Evolutionary conservation across 2,329 filamentous ascomycete species (phyloP).

Genomic region (Geosmithia morbida): DNA sequence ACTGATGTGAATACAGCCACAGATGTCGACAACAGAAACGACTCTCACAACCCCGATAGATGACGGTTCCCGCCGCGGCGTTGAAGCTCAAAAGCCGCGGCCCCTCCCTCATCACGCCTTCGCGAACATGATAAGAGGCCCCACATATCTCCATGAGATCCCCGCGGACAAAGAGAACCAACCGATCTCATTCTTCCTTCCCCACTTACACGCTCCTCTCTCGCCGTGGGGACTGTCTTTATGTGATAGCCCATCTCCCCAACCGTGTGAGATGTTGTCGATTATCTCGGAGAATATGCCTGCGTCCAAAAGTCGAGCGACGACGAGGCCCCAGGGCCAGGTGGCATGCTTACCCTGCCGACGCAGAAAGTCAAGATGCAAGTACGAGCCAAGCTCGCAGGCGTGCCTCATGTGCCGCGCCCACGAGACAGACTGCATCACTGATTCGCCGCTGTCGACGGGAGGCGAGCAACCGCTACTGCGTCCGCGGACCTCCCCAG

Average conservation of each 20-base stretch:
- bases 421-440: conserved; percentile 39
- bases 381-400: conserved; percentile 35
- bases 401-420: conserved; percentile 43
- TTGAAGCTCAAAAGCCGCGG: neutral
- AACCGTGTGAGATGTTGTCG: neutral
- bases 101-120: neutral
- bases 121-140: neutral
- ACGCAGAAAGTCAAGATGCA: conserved; percentile 46
- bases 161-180: neutral
- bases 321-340: conserved; percentile 11
- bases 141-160: neutral
- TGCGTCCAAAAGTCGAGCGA: neutral
- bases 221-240: too few relatives aligned
- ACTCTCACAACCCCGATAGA: neutral
- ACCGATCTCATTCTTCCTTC: neutral
- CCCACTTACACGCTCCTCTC: neutral
- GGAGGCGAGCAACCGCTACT: conserved; percentile 6
- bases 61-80: neutral
- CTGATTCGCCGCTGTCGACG: conserved; percentile 4
- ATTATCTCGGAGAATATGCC: neutral
- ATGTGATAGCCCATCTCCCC: too few relatives aligned
- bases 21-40: too few relatives aligned
- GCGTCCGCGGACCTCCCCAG: conserved; percentile 3
- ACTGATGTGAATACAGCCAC: too few relatives aligned
- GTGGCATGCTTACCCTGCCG: conserved; percentile 45